These are phyloP conservation scores for Bothia castanella DNA, from an alignment of 1,284 basidiomycete genomes.

Conservation along the genomic window DNA sequence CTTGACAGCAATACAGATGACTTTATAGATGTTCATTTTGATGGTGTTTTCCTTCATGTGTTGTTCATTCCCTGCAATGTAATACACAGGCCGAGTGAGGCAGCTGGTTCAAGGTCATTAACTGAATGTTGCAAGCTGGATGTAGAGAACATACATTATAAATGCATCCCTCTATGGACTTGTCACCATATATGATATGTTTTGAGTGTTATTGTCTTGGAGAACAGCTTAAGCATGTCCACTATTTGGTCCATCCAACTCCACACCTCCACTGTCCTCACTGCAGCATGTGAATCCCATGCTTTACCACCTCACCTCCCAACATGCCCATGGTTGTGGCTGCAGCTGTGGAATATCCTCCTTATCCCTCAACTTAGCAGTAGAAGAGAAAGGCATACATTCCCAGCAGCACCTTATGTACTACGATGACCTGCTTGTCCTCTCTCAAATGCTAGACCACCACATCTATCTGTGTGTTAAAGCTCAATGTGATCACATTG, in stretches of 20 bases:
- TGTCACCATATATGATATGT: constrained; percentile 84
- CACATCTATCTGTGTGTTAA: constrained; percentile 66
- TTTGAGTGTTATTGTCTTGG: constrained; percentile 70
- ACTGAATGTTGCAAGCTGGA: constrained; percentile 1
- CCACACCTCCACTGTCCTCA: constrained; percentile 57
- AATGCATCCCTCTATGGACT: constrained; percentile 81
- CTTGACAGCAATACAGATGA: constrained; percentile 91
- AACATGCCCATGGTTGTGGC: constrained; percentile 52
- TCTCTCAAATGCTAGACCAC: constrained; percentile 63
- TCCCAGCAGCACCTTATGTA: constrained; percentile 75
- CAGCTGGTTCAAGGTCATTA: constrained; percentile 50
- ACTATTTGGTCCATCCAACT: constrained; percentile 80
- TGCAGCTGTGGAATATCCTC: constrained; percentile 49
- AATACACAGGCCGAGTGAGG: constrained; percentile 82
- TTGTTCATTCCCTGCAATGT: constrained; percentile 80
- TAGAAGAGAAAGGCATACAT: constrained; percentile 84
- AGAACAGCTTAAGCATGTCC: constrained; percentile 61
- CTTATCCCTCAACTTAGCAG: constrained; percentile 61
- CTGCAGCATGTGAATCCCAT: constrained; percentile 35
- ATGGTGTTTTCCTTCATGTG: constrained; percentile 83
- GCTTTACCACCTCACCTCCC: constrained; percentile 61
- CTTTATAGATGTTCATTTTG: constrained; percentile 76
- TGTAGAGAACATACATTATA: constrained; percentile 54
- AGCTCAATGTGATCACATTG: constrained; percentile 71
- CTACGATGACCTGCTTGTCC: constrained; percentile 64